phyloP scores from a whole-genome alignment of 2,329 filamentous ascomycete genomes.

The Dactylonectria macrodidyma region DNA sequence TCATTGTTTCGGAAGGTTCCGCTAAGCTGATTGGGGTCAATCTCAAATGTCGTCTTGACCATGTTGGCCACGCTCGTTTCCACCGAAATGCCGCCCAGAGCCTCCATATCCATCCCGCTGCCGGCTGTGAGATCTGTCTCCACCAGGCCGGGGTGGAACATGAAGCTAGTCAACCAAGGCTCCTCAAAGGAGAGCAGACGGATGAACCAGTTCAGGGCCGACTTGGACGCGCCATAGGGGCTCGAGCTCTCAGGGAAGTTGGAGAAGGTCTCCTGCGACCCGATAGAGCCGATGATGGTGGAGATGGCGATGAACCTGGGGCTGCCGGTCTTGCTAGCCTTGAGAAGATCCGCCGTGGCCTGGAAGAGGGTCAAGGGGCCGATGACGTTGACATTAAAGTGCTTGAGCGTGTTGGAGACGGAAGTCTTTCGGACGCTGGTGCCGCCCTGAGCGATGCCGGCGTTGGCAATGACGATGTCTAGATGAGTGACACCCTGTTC shows the following conservation, averaged over 20 bases:
- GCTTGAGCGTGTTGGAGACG: slow-evolving; percentile 1
- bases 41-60: slow-evolving; percentile 10
- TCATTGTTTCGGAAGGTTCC: slow-evolving; percentile 23
- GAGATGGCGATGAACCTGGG: slow-evolving; percentile 21
- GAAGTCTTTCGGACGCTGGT: neutral
- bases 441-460: slow-evolving; percentile 11
- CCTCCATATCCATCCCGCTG: neutral
- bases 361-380: slow-evolving; percentile 19
- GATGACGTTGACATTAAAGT: slow-evolving; percentile 8
- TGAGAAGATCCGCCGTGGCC: slow-evolving; percentile 20
- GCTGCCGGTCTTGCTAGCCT: slow-evolving; percentile 16
- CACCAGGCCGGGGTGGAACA: slow-evolving; percentile 33
- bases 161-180: slow-evolving; percentile 41
- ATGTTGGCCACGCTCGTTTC: slow-evolving; percentile 14
- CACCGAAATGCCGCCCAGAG: slow-evolving; percentile 5
- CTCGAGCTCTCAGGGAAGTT: slow-evolving; percentile 11
- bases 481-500: slow-evolving; percentile 2
- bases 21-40: slow-evolving; percentile 6
- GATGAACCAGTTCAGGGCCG: slow-evolving; percentile 39
- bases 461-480: slow-evolving; percentile 23
- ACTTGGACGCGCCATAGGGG: slow-evolving; percentile 40
- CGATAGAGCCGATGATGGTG: slow-evolving; percentile 18
- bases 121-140: slow-evolving; percentile 16
- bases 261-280: slow-evolving; percentile 7
- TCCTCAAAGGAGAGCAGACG: slow-evolving; percentile 41